Base-by-base conservation (phyloP, 2,329 filamentous ascomycete genomes). In the Tolypocladium inflatum region DNA sequence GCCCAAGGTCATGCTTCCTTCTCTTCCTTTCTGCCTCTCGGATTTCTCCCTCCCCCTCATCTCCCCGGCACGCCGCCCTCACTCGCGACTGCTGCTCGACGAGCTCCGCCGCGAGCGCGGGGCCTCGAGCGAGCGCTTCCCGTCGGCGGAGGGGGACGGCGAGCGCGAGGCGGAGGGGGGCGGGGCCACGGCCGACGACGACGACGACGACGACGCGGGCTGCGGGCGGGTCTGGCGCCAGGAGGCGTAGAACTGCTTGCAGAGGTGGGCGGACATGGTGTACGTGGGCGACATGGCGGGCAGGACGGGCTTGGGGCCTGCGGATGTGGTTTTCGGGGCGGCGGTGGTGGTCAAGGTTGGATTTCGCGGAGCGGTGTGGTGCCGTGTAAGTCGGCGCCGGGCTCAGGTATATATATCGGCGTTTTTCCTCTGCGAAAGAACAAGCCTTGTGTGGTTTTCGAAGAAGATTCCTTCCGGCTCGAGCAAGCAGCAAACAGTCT, bases 251-350 rank as follows among this genome's bases (percentile, higher is more conserved):
- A 84, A 80, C 65, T 83, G 76, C 70, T 81, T 82, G 79, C 80
- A 81, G 70, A 84, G 72, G 65, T 84, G 81, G 64, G 81, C 80
- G 19, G 81, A 82, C 77, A 84, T 83, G 62, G 81, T 83, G 73
- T 84, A 81, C 42, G 81, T 83, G 55, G 80, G 80, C 57, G 80
- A 77, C 81, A 84, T 84, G 45, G 62, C 43, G 42, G 73, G 62
- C 55, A 5, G 5, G 5, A 3, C 2, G n/a, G 15, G 17, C 17
- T 2, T 10, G 42, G 42, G 11, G 9, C 42, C 19, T 42, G 45
- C 48, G 56, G 17, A 52, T 52, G 42, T 51, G 30, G 26, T 62
- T 48, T 56, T 4, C 21, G 42, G 21, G 11, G 13, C 21, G 13
- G 13, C 15, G 23, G 23, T 6, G 37, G 30, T 38, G 50, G 50